Evolutionary conservation across 257 asterid genomes (phyloP).

Genomic region (Fraxinus cuspidata): DNA sequence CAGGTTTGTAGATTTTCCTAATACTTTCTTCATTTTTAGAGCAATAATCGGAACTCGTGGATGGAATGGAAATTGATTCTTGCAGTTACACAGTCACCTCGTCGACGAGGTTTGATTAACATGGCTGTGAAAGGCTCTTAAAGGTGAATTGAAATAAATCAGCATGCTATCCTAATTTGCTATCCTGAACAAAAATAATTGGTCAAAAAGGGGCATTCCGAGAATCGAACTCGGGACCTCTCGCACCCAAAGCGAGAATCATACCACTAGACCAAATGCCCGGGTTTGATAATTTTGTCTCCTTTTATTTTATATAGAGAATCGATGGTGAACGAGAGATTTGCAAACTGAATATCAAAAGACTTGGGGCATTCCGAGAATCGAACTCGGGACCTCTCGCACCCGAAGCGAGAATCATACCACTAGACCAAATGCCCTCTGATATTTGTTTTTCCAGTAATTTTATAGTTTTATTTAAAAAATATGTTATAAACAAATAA

Average conservation of each 20-base stretch:
- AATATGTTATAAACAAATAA: too few relatives aligned
- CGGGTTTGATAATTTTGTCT: constrained; percentile 2
- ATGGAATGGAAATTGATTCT: too few relatives aligned
- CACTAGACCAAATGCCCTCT: constrained; percentile 87
- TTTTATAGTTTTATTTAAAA: too few relatives aligned
- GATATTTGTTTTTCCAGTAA: too few relatives aligned
- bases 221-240: constrained; percentile 78
- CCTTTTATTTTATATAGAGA: too few relatives aligned
- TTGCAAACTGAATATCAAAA: too few relatives aligned
- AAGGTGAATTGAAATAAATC: too few relatives aligned
- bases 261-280: constrained; percentile 89
- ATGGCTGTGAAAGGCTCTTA: not conserved
- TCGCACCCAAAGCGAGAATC: constrained; percentile 85
- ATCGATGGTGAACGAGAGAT: too few relatives aligned
- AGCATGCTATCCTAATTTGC: not conserved
- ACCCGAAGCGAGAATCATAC: constrained; percentile 84
- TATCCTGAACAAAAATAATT: not conserved
- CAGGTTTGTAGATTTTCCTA: not conserved
- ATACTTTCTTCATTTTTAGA: not conserved
- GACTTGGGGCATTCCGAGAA: constrained; percentile 64
- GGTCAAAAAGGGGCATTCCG: constrained; percentile 65
- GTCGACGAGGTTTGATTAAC: not conserved
- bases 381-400: constrained; percentile 80
- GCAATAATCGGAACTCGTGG: too few relatives aligned
- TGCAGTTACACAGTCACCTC: too few relatives aligned